Evolutionary conservation across 441 rosid species (phyloP), one percentile per base, ranked within the genome.

Genomic region (Populus hybrid): DNA sequence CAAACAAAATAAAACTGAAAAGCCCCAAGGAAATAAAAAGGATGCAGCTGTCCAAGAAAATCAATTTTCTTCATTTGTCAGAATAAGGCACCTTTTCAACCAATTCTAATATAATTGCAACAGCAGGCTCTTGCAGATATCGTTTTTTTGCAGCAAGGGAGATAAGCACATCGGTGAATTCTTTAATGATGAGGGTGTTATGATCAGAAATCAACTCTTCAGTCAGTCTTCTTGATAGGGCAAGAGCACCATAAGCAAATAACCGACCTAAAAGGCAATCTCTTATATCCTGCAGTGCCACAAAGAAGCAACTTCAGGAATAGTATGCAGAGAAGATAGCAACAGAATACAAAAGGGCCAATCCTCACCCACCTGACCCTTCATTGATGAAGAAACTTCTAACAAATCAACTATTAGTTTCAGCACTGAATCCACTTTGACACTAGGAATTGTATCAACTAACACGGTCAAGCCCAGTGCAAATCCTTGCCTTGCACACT

Each of bases 401-500:
- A 96, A 84, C 34, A 88, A 77, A 76, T 91, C 85, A 79, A 81
- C 84, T 81, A 90, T 85, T 57, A 96, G 93, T 79, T 91, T 96
- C 84, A 94, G 85, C 77, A 94, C 70, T 18, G 98, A 85, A 63
- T 88, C 97, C 74, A 91, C 76, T 76, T 84, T 87, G 85, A 96
- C 85, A 84, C 88, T 78, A 64, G 93, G 79, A 72, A 94, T 84
- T 10, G 84, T 65, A 72, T 89, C 80, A 77, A 92, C 77, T 77
- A 88, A 77, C 73, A 90, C 82, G 20, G 95, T 87, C 86, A 96
- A 84, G 72, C 97, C 99, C 85, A 96, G 85, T 3, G 99, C 94
- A 89, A 94, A 96, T 64, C 98, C 98, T 81, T 93, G 98, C 77
- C 98, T 92, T 32, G 98, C 99, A 81, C 95, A 94, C 98, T 94